Percentiles rank a stretch among this genome's conserved stretches.
These are phyloP conservation scores for Prunus fruticosa DNA, from an alignment of 306 rosid genomes.

Conservation along the genomic window DNA sequence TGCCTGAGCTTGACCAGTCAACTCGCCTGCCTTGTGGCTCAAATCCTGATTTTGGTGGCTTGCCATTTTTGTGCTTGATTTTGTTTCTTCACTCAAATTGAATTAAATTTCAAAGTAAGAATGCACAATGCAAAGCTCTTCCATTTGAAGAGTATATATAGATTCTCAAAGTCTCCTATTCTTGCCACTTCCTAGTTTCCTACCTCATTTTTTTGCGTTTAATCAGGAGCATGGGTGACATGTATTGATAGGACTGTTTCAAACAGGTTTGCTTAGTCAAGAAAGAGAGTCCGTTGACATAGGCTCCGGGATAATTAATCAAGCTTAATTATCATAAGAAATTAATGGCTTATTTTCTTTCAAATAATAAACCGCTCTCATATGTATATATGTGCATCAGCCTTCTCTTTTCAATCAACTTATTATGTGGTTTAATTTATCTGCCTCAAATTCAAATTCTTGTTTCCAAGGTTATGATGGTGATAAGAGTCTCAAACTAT, in stretches of 20 bases:
- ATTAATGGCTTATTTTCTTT: neutral
- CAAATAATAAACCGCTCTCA: neutral
- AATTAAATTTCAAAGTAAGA: neutral
- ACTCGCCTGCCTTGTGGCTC: constrained; percentile 24
- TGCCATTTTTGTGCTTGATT: constrained; percentile 31
- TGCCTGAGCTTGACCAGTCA: constrained; percentile 39
- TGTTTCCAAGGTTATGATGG: too few relatives aligned
- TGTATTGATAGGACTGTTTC: constrained; percentile 12
- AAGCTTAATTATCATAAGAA: neutral
- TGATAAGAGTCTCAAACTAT: too few relatives aligned
- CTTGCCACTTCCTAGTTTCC: neutral
- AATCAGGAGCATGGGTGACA: constrained; percentile 8
- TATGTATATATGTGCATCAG: neutral
- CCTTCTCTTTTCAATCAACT: too few relatives aligned
- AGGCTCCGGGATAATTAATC: neutral
- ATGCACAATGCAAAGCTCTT: neutral
- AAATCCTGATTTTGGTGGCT: constrained; percentile 19
- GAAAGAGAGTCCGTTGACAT: constrained; percentile 7
- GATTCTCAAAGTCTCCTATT: neutral
- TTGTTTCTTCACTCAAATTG: neutral
- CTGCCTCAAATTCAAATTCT: too few relatives aligned
- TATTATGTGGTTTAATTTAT: too few relatives aligned
- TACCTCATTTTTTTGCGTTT: constrained; percentile 5
- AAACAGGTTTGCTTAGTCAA: neutral
- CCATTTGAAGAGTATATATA: constrained; percentile 11